A percentile compares a stretch with the other conserved stretches of the same genome.
phyloP scores from a whole-genome alignment of 148 eudicot species.

The Tetragonia tetragonoides region DNA sequence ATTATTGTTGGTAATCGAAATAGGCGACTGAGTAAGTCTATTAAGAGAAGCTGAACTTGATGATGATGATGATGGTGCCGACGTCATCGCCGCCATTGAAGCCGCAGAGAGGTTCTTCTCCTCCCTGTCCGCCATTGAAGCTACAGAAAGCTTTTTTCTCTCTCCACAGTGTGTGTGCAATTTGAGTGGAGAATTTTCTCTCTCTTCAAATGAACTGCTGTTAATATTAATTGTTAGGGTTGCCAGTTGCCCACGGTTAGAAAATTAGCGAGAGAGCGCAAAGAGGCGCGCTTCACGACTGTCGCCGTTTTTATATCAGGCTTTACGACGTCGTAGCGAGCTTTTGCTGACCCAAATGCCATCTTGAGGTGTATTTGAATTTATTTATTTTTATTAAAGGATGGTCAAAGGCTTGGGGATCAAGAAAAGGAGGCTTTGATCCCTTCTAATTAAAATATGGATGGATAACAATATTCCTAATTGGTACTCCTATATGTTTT shows the following conservation, averaged over 20 bases:
- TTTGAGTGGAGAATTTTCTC: neutral
- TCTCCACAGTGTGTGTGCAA: neutral
- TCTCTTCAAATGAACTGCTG: neutral
- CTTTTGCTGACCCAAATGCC: neutral
- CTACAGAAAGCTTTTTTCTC: slow-evolving; percentile 3
- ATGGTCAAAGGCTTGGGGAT: neutral
- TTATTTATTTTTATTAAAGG: neutral
- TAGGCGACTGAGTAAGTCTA: slow-evolving; percentile 17
- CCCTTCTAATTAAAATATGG: too few species aligned
- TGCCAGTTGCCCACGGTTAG: neutral
- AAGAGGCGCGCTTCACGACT: slow-evolving; percentile 13
- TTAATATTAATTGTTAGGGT: slow-evolving; percentile 22
- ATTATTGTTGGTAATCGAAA: slow-evolving; percentile 12
- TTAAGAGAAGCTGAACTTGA: slow-evolving; percentile 16
- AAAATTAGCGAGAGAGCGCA: neutral
- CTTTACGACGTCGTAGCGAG: slow-evolving; percentile 6
- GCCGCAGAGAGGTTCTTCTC: slow-evolving; percentile 17
- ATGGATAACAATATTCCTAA: too few species aligned
- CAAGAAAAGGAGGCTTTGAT: neutral
- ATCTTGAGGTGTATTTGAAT: neutral
- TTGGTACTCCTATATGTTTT: too few species aligned
- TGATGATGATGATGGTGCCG: slow-evolving; percentile 3
- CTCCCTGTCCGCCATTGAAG: slow-evolving; percentile 32
- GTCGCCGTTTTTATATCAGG: neutral
- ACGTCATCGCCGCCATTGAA: slow-evolving; percentile 28